Conservation (phyloP, 257 asterid species). For the Nicotiana tabacum region DNA sequence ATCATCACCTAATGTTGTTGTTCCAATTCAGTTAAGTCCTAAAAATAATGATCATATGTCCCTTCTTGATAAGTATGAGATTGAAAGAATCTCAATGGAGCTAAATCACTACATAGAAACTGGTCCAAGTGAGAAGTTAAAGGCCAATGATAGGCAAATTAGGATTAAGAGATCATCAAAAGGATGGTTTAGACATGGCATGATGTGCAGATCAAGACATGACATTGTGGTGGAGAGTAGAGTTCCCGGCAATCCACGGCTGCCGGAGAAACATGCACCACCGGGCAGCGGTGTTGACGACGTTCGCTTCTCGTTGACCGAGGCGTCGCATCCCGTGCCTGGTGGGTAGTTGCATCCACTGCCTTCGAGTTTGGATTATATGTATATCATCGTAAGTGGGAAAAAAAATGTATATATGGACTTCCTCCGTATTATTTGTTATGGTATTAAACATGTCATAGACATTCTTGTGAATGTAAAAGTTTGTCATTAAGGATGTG, state of each 20-base stretch:
- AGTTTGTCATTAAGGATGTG: too few species aligned
- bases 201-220: neutral
- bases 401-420: too few species aligned
- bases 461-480: too few species aligned
- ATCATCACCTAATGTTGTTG: neutral
- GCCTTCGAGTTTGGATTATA: too few species aligned
- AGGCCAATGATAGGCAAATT: neutral
- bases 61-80: constrained; percentile 4
- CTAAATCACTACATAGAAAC: neutral
- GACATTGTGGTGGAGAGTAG: neutral
- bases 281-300: too few species aligned
- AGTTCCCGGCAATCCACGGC: neutral
- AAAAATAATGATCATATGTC: neutral
- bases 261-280: neutral
- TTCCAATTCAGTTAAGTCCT: neutral
- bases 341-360: too few species aligned
- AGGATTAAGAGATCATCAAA: neutral
- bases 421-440: too few species aligned
- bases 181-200: neutral
- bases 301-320: neutral
- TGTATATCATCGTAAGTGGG: too few species aligned
- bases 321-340: too few species aligned
- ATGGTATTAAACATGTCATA: too few species aligned
- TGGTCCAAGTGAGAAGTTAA: neutral
- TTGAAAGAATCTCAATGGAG: constrained; percentile 1